These are phyloP conservation scores for Biscogniauxia sp. DNA, from an alignment of 2,329 filamentous ascomycete species.

Conservation along the genomic window DNA sequence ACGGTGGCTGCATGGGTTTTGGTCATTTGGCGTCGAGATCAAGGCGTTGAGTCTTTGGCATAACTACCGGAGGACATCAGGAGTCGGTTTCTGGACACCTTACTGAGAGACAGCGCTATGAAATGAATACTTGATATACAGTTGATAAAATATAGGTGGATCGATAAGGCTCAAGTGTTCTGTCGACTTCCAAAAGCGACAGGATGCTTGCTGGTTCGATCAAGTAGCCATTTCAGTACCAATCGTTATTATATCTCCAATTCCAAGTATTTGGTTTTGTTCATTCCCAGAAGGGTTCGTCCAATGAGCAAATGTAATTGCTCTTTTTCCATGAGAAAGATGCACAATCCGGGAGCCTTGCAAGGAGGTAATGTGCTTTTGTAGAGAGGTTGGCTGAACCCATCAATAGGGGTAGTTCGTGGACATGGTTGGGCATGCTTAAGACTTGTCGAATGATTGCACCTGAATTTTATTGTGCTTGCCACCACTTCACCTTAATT, in stretches of 20 bases:
- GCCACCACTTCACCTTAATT: too few species aligned
- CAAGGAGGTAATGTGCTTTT: too few species aligned
- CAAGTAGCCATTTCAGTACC: neutral
- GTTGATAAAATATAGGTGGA: slow-evolving; percentile 1
- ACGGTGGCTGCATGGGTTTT: slow-evolving; percentile 8
- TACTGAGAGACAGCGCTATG: neutral
- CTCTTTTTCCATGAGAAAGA: too few species aligned
- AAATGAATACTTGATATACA: slow-evolving; percentile 1
- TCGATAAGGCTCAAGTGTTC: neutral
- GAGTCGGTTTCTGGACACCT: slow-evolving; percentile 2
- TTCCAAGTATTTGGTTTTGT: neutral
- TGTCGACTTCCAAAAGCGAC: neutral
- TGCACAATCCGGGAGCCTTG: too few species aligned
- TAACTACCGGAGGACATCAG: slow-evolving; percentile 1
- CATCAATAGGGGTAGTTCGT: too few species aligned
- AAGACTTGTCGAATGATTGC: too few species aligned
- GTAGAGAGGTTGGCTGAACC: too few species aligned
- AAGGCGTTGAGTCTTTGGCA: slow-evolving; percentile 6
- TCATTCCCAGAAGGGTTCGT: neutral
- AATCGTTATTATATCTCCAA: neutral
- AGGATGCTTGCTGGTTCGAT: neutral
- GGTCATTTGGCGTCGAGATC: slow-evolving; percentile 8
- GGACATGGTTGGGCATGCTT: too few species aligned
- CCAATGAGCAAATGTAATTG: too few species aligned
- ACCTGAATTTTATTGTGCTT: too few species aligned